Conservation (phyloP, 768 basidiomycete species). For the Panaeolus papilionaceus region DNA sequence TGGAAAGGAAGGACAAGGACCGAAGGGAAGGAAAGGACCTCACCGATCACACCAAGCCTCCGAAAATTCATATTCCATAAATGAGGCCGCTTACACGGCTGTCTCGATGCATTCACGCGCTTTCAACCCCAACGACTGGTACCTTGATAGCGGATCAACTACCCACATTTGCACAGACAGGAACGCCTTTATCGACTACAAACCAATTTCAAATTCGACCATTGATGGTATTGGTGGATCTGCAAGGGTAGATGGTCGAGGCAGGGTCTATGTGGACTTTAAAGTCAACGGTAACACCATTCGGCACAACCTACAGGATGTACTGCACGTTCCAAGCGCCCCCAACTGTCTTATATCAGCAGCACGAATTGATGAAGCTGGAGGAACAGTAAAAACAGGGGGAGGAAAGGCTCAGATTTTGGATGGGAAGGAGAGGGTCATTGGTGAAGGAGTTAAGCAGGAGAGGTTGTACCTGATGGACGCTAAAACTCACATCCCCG, state of each 20-base stretch:
- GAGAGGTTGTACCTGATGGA: conserved; percentile 29
- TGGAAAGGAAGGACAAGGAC: conserved; percentile 40
- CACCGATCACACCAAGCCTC: conserved; percentile 25
- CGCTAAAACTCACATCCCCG: conserved; percentile 16
- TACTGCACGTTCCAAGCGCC: conserved; percentile 29
- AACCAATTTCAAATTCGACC: conserved; percentile 15
- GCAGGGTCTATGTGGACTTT: conserved; percentile 28
- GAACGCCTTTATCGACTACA: conserved; percentile 25
- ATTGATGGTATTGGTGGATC: conserved; percentile 27
- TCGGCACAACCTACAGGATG: conserved; percentile 24
- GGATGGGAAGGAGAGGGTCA: conserved; percentile 21
- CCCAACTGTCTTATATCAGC: conserved; percentile 30
- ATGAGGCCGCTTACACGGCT: conserved; percentile 23
- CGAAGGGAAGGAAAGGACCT: conserved; percentile 24
- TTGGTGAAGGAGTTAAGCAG: conserved; percentile 22
- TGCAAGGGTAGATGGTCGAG: conserved; percentile 22
- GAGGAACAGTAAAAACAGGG: conserved; percentile 21
- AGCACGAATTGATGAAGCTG: conserved; percentile 27
- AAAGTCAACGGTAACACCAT: conserved; percentile 24
- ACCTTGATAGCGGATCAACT: conserved; percentile 30
- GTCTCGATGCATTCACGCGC: no score
- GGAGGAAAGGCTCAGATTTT: conserved; percentile 19
- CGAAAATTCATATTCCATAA: conserved; percentile 21
- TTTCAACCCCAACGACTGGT: conserved; percentile 29
- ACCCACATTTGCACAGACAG: conserved; percentile 29